Evolutionary conservation across 805 yeast species (phyloP).

Genomic region (Spathaspora girioi): DNA sequence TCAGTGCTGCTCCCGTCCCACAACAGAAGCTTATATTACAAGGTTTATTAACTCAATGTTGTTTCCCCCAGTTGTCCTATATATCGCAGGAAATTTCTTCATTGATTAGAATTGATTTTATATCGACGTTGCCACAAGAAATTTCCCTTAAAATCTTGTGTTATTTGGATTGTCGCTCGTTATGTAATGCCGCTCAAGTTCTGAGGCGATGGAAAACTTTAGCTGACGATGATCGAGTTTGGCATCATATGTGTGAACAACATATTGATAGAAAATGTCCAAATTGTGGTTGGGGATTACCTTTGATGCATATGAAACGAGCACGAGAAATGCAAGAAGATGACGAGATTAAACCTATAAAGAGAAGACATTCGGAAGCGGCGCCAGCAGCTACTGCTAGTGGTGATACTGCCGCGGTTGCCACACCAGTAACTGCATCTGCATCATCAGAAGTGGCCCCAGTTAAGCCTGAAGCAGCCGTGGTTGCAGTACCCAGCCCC

Average conservation of each 20-base stretch:
- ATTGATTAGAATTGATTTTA: slow-evolving; percentile 83
- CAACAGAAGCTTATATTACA: slow-evolving; percentile 74
- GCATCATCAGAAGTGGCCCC: background rate
- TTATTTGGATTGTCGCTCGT: slow-evolving; percentile 87
- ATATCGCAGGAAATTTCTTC: slow-evolving; percentile 75
- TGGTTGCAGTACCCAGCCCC: background rate
- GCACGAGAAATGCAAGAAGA: slow-evolving; percentile 44
- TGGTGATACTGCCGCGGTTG: background rate
- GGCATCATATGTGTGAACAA: slow-evolving; percentile 98
- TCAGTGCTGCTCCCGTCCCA: slow-evolving; percentile 66
- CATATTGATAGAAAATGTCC: slow-evolving; percentile 97
- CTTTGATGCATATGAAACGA: slow-evolving; percentile 84
- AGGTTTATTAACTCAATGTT: slow-evolving; percentile 84
- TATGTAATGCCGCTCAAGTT: slow-evolving; percentile 92
- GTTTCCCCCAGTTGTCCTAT: slow-evolving; percentile 91
- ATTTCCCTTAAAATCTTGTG: slow-evolving; percentile 79
- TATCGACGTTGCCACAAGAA: slow-evolving; percentile 81
- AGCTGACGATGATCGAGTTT: slow-evolving; percentile 95
- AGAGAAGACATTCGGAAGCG: slow-evolving; percentile 13
- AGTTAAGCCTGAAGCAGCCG: background rate
- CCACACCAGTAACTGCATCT: slow-evolving; percentile 1
- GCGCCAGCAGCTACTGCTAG: slow-evolving; percentile 8
- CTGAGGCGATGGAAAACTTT: slow-evolving; percentile 79
- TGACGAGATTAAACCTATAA: slow-evolving; percentile 12
- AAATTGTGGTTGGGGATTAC: slow-evolving; percentile 98